Conservation (phyloP, 495 filamentous ascomycete genomes). For the Lepidopterella palustris region DNA sequence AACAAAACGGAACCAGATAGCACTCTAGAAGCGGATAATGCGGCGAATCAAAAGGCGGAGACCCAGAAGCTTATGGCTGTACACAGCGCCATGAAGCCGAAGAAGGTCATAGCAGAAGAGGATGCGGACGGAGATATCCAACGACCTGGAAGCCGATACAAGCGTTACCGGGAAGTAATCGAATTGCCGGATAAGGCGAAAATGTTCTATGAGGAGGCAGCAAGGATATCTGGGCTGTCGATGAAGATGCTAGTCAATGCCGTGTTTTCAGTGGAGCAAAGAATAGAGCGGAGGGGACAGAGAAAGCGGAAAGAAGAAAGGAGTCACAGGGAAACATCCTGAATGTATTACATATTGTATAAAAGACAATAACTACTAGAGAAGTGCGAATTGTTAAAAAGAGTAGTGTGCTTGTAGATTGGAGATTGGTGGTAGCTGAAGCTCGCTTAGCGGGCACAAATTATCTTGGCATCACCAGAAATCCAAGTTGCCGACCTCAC, state of each 20-base stretch:
- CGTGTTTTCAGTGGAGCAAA: slow-evolving; percentile 45
- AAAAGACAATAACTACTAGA: no score
- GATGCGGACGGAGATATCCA: slow-evolving; percentile 29
- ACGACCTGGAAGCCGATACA: slow-evolving; percentile 52
- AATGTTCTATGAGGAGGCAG: slow-evolving; percentile 50
- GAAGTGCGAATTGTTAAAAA: no score
- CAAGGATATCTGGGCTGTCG: slow-evolving; percentile 44
- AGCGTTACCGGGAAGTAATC: slow-evolving; percentile 49
- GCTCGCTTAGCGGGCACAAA: no score
- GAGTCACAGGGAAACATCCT: no score
- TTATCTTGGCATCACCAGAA: no score
- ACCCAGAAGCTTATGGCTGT: slow-evolving; percentile 38
- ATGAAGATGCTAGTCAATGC: slow-evolving; percentile 43
- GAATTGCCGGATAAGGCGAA: slow-evolving; percentile 51
- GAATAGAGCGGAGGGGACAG: slow-evolving; percentile 40
- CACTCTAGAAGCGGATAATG: not conserved
- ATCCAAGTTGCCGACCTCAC: no score
- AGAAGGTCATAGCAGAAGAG: slow-evolving; percentile 15
- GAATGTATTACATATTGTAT: no score
- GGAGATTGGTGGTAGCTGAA: no score
- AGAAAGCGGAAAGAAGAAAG: slow-evolving; percentile 30
- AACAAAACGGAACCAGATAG: not conserved
- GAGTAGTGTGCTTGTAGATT: no score
- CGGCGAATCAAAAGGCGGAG: slow-evolving; percentile 7
- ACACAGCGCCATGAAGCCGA: slow-evolving; percentile 34